A percentile compares a stretch with the other conserved stretches of the same genome.
phyloP scores from a whole-genome alignment of 176 grass and related monocot genomes.

The Bolboschoenus planiculmis region DNA sequence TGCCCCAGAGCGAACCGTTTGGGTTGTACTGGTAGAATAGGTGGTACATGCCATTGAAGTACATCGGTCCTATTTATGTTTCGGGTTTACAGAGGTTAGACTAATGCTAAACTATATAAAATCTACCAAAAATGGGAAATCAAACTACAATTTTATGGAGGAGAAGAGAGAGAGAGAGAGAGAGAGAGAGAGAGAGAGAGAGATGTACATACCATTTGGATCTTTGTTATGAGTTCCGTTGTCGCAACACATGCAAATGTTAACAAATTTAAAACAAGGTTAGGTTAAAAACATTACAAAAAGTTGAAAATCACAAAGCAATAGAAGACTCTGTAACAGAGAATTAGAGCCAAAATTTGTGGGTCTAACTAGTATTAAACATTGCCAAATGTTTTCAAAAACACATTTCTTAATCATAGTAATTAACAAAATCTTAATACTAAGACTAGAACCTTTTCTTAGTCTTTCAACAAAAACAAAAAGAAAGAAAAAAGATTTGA shows the following conservation, averaged over 20 bases:
- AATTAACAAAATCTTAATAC: background rate
- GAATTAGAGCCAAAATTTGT: background rate
- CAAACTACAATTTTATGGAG: background rate
- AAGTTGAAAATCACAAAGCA: background rate
- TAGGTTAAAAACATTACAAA: background rate
- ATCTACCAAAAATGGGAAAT: background rate
- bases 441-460: background rate
- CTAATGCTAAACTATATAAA: background rate
- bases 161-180: too few relatives aligned
- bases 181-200: too few relatives aligned
- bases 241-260: slow-evolving; percentile 11
- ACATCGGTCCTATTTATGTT: slow-evolving; percentile 68
- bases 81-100: background rate
- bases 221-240: slow-evolving; percentile 36
- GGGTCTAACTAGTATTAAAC: background rate
- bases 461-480: background rate
- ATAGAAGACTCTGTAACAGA: background rate
- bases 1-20: slow-evolving; percentile 44
- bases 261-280: slow-evolving; percentile 8
- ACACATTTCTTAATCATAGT: background rate
- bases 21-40: slow-evolving; percentile 97
- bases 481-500: background rate
- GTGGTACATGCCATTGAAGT: slow-evolving; percentile 87
- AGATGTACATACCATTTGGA: slow-evolving; percentile 68
- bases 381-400: background rate